Conservation (phyloP, 768 basidiomycete species). For the Rhodotorula babjevae region DNA sequence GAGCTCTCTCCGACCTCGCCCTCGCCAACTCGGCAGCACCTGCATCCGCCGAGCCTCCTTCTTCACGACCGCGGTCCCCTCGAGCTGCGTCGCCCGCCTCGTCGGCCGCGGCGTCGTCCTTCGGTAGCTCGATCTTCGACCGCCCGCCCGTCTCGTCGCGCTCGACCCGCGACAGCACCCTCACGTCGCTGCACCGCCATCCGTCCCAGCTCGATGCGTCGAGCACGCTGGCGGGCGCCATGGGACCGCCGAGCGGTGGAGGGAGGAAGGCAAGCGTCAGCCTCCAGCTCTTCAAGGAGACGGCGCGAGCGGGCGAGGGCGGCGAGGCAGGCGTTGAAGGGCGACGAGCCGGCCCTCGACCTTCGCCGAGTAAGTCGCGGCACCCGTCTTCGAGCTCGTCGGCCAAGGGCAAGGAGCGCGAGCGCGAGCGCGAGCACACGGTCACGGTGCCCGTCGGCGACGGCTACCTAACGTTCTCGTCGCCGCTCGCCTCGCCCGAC, state of each 20-base stretch:
- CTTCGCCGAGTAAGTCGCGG: slow-evolving; percentile 21
- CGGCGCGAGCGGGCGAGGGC: slow-evolving; percentile 9
- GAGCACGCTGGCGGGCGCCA: neutral
- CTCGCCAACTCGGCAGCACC: neutral
- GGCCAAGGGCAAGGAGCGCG: slow-evolving; percentile 32
- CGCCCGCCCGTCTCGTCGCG: neutral
- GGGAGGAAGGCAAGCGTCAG: slow-evolving; percentile 49
- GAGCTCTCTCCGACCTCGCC: slow-evolving; percentile 13
- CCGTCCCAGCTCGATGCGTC: neutral
- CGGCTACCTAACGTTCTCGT: slow-evolving; percentile 10
- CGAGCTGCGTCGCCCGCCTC: neutral
- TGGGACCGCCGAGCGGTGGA: slow-evolving; percentile 5
- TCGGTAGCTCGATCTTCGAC: slow-evolving; percentile 17
- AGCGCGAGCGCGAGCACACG: slow-evolving; percentile 18
- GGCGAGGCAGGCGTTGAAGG: neutral
- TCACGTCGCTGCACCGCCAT: neutral
- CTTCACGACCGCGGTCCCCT: neutral
- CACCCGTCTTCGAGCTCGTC: slow-evolving; percentile 11
- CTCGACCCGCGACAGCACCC: slow-evolving; percentile 8
- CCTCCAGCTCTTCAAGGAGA: slow-evolving; percentile 50
- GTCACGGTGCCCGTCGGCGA: neutral
- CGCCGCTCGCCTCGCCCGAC: slow-evolving; percentile 26
- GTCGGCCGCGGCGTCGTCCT: slow-evolving; percentile 10
- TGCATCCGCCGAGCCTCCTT: neutral
- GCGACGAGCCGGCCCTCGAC: slow-evolving; percentile 1